A percentile compares a stretch with the other conserved stretches of the same genome.
These are phyloP conservation scores for Rheum nobile DNA, from an alignment of 148 eudicot species.

Conservation along the genomic window DNA sequence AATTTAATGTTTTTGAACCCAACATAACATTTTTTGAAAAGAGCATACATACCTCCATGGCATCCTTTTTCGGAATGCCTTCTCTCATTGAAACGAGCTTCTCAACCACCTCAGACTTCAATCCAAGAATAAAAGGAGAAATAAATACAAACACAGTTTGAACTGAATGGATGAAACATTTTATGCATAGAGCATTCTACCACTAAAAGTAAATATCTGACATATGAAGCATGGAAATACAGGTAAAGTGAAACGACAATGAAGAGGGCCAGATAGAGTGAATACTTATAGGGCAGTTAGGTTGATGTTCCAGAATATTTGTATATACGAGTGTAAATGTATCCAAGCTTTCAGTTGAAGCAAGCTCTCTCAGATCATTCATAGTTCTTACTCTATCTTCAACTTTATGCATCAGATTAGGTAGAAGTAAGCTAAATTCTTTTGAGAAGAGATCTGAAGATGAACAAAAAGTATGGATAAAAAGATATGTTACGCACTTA, in stretches of 20 bases:
- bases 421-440: not conserved
- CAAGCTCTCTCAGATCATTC: slow-evolving; percentile 88
- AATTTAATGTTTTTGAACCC: not conserved
- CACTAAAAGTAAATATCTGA: not conserved
- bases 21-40: not conserved
- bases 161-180: not conserved
- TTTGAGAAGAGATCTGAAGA: not conserved
- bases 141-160: not conserved
- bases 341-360: slow-evolving; percentile 96
- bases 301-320: slow-evolving; percentile 93
- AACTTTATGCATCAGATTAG: slow-evolving; percentile 60
- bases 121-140: not conserved
- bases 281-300: slow-evolving; percentile 87
- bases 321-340: slow-evolving; percentile 94
- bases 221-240: not conserved
- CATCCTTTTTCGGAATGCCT: slow-evolving; percentile 96
- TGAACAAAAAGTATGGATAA: not conserved
- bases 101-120: slow-evolving; percentile 91
- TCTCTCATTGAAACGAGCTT: slow-evolving; percentile 82
- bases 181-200: not conserved
- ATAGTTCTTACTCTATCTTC: slow-evolving; percentile 74
- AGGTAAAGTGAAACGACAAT: not conserved
- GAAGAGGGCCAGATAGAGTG: not conserved
- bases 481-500: not conserved
- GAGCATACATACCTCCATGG: slow-evolving; percentile 61